Evolutionary conservation across 2,329 filamentous ascomycete genomes (phyloP), one percentile per base, ranked within the genome.

Genomic region (Fusarium duplospermum): DNA sequence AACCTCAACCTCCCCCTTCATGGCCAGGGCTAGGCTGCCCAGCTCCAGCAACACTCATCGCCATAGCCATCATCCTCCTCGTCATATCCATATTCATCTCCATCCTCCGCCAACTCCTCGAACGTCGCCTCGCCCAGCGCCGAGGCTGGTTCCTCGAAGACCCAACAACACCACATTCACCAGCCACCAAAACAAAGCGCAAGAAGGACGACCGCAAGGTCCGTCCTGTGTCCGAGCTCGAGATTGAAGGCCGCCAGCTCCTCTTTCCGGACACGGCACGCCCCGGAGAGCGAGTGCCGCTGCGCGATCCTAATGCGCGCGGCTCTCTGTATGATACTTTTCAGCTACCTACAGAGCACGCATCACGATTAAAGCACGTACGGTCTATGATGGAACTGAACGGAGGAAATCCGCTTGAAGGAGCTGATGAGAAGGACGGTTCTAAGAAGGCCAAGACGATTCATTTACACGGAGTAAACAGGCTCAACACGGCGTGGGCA

Each of bases 391-490:
- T 77, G 77, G 77, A 77, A 36, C 59, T 78, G 2, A 77, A 78
- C 11, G 76, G 74, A 10, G 76, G 67, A 4, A 65, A 36, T 10
- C 77, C 74, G 1, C 65, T 77, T 5, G 69, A 72, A n/a, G 63
- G 56, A 4, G 38, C n/a, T 16, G 54, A 61, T 7, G 72, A 63
- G n/a, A 68, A 71, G 40, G 61, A 64, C 2, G 72, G 47, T 4
- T 63, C 50, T 8, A 70, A 69, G 33, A 77, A 74, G 59, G 70
- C 76, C 7, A 78, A 77, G 42, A 75, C 76, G 4, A 75, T 79
- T 45, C 77, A 77, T 65, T 79, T 76, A 75, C 77, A 79, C 64
- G 78, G 77, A 9, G 72, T 78, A 9, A 80, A 80, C 45, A 72
- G 75, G 47, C 66, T 80, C 20, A 80, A 79, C 45, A 80, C 77